These are phyloP conservation scores for Fusarium beomiforme DNA, from an alignment of 2,329 filamentous ascomycete species.

Conservation along the genomic window DNA sequence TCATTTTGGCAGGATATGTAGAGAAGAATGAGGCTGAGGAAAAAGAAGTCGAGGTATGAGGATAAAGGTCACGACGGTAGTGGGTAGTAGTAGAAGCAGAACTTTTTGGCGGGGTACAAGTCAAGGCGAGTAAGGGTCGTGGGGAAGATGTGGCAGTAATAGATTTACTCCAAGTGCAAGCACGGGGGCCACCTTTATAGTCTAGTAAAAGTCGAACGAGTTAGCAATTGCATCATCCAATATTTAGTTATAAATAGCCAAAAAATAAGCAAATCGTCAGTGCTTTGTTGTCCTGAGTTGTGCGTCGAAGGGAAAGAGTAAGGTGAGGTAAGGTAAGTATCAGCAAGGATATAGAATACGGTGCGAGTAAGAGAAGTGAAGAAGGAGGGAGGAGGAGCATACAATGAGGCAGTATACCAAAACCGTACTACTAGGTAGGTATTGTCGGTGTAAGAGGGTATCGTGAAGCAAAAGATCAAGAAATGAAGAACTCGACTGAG, in stretches of 20 bases:
- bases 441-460: conserved; percentile 25
- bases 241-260: neutral
- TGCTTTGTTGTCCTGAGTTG: conserved; percentile 27
- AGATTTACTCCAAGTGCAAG: conserved; percentile 35
- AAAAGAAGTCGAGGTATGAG: neutral
- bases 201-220: conserved; percentile 35
- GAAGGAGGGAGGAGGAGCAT: conserved; percentile 3
- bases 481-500: neutral
- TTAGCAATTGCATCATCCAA: conserved; percentile 35
- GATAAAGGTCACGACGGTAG: conserved; percentile 32
- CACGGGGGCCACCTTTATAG: conserved; percentile 27
- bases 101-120: conserved; percentile 43
- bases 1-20: conserved; percentile 44
- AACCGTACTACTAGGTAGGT: neutral
- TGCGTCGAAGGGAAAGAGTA: conserved; percentile 20
- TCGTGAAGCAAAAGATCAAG: neutral
- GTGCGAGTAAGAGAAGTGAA: conserved; percentile 23
- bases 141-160: conserved; percentile 40
- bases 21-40: conserved; percentile 45
- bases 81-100: conserved; percentile 22
- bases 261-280: conserved; percentile 21
- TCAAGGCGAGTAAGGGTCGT: conserved; percentile 38
- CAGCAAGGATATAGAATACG: conserved; percentile 26
- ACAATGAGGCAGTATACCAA: conserved; percentile 9
- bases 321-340: conserved; percentile 7